Base-by-base conservation (phyloP, 2,329 filamentous ascomycete genomes). In the Cytospora piceae region DNA sequence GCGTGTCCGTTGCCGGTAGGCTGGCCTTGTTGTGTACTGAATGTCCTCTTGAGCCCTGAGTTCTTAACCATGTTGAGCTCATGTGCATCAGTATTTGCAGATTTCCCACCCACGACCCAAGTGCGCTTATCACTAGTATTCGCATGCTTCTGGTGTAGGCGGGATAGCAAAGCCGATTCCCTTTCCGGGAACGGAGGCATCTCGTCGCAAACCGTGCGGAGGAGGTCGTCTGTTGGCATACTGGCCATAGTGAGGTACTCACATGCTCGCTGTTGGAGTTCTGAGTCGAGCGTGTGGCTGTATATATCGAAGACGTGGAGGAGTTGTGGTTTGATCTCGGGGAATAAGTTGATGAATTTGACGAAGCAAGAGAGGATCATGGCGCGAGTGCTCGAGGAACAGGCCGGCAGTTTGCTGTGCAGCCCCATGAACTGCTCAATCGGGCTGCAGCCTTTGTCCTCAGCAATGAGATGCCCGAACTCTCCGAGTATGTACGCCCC, bases 151-250 rank as follows among this genome's bases (percentile, higher is more conserved):
- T 97, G 93, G 78, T 99, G 94, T 58, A 99, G 84, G 65, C 95
- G 87, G 49, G 94, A 97, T 14, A 99, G 83, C 32, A 99, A 82
- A 1, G 95, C 94, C 6, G 95, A 98, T 66, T 96, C 90, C 67
- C 96, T 85, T 77, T 99, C 94, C 0, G 95, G 96, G 79, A 98
- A 99, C 0, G 95, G 94, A 2, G 95, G 95, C 96, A 99, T 99
- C 77, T 99, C 95, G 72, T 99, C 95, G 76, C 94, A 97, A 7
- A 99, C 89, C 0, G 95, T 98, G 60, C 95, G 88, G 15, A 99
- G 83, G 8, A 99, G 85, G 70, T 98, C 94, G 72, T 99, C 95
- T 0, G 92, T 93, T 0, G 93, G 91, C 75, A 96, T 84, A 39
- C 87, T 94, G 22, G 93, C 93, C 68, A 99, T 83, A 0, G 91